These are phyloP conservation scores for Colletotrichum lupini DNA, from an alignment of 2,329 filamentous ascomycete species.

Conservation along the genomic window DNA sequence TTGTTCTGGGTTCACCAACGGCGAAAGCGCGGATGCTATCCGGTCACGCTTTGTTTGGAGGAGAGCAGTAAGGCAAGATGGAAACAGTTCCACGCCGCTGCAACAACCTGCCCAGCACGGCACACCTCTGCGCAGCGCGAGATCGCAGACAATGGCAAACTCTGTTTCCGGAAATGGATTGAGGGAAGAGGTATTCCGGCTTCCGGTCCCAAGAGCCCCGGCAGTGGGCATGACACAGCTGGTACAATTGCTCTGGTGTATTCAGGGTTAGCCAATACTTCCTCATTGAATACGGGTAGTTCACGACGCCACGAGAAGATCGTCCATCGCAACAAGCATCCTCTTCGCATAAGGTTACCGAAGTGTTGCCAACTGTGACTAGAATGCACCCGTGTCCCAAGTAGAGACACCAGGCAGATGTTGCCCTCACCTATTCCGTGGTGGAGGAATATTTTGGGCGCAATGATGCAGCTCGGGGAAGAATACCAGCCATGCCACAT, in stretches of 20 bases:
- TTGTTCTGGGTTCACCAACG: slow-evolving; percentile 9
- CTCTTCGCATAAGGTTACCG: background rate
- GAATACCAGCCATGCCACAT: slow-evolving; percentile 31
- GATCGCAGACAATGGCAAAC: background rate
- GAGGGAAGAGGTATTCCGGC: background rate
- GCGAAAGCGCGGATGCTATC: slow-evolving; percentile 28
- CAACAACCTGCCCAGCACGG: slow-evolving; percentile 3
- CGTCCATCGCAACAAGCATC: background rate
- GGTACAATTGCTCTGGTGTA: background rate
- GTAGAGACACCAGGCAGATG: slow-evolving; percentile 4
- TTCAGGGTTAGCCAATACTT: background rate
- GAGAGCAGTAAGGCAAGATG: background rate
- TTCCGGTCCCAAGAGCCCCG: background rate
- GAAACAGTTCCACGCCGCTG: background rate
- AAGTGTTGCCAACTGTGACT: background rate
- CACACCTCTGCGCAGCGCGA: background rate
- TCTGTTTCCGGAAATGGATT: background rate
- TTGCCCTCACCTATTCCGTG: background rate
- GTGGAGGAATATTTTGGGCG: slow-evolving; percentile 2
- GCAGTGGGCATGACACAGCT: background rate
- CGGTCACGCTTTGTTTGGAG: slow-evolving; percentile 4
- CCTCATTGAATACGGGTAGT: background rate
- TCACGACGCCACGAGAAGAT: background rate
- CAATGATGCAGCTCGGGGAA: slow-evolving; percentile 16
- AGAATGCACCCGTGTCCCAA: background rate